Evolutionary conservation across 164 flowering plant genomes (phyloP).

Genomic region (Tetracentron sinense): DNA sequence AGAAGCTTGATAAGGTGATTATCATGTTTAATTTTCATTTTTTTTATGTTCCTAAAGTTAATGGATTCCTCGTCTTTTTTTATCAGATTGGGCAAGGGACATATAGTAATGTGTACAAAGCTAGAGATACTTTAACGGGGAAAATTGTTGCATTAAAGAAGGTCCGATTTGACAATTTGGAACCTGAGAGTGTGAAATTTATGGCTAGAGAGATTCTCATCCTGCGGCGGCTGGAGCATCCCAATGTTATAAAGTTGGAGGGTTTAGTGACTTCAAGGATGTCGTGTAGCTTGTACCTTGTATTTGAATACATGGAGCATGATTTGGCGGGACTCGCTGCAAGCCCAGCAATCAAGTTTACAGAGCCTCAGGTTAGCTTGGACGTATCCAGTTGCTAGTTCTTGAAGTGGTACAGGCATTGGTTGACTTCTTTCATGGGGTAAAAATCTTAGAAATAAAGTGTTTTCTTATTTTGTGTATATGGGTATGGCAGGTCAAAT

Average conservation of each 20-base stretch:
- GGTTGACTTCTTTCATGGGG: too few species aligned
- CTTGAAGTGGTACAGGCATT: too few species aligned
- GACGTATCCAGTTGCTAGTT: too few species aligned
- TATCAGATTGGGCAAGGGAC: slow-evolving; percentile 48
- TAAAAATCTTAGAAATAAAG: too few species aligned
- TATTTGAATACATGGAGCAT: too few species aligned
- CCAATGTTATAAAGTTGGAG: slow-evolving; percentile 45
- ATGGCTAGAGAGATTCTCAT: slow-evolving; percentile 52
- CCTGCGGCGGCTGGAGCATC: too few species aligned
- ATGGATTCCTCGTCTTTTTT: too few species aligned
- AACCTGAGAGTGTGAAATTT: slow-evolving; percentile 48
- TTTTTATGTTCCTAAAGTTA: too few species aligned
- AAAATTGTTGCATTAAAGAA: slow-evolving; percentile 48
- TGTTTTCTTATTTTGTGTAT: not conserved
- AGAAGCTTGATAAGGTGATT: slow-evolving; percentile 45
- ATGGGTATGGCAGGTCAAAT: slow-evolving; percentile 40
- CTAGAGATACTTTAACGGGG: slow-evolving; percentile 34
- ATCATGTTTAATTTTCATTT: too few species aligned
- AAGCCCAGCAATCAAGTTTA: slow-evolving; percentile 40
- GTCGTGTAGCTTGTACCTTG: too few species aligned
- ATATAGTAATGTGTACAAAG: slow-evolving; percentile 50
- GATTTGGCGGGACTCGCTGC: too few species aligned
- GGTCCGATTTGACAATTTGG: slow-evolving; percentile 45
- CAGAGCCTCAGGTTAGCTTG: slow-evolving; percentile 40
- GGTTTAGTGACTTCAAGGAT: slow-evolving; percentile 40